A percentile compares a stretch with the other conserved stretches of the same genome.
Conservation (phyloP, 2,329 filamentous ascomycete species). For the Xylaria multiplex region DNA sequence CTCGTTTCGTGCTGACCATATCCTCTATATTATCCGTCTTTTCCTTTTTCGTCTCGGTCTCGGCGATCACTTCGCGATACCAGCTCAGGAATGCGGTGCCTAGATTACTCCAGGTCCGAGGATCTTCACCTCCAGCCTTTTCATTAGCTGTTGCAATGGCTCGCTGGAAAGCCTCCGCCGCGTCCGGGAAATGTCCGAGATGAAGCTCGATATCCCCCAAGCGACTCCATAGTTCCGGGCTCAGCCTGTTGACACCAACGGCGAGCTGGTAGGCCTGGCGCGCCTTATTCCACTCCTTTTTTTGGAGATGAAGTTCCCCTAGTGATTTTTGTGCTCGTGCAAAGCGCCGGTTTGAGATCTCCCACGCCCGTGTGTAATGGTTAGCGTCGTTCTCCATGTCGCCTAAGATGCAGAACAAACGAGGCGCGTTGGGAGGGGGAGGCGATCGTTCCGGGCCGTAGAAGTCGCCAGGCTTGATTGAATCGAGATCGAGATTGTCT, state of each 20-base stretch:
- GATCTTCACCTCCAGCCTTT: slow-evolving; percentile 82
- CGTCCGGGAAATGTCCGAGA: slow-evolving; percentile 78
- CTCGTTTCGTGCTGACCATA: slow-evolving; percentile 50
- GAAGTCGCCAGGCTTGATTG: slow-evolving; percentile 64
- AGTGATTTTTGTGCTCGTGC: slow-evolving; percentile 88
- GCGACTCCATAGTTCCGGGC: slow-evolving; percentile 86
- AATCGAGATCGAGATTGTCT: slow-evolving; percentile 65
- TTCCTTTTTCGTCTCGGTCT: slow-evolving; percentile 45
- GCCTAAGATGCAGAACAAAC: slow-evolving; percentile 91
- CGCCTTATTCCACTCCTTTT: slow-evolving; percentile 74
- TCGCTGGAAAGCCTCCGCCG: slow-evolving; percentile 83
- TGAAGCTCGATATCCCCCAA: slow-evolving; percentile 89
- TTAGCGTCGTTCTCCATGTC: slow-evolving; percentile 80
- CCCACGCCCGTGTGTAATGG: slow-evolving; percentile 89
- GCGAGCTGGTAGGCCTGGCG: slow-evolving; percentile 82
- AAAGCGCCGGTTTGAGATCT: slow-evolving; percentile 81
- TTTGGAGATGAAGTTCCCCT: slow-evolving; percentile 77
- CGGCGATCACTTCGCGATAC: slow-evolving; percentile 64
- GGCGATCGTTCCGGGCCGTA: slow-evolving; percentile 74
- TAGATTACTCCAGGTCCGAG: slow-evolving; percentile 94
- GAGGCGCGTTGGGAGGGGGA: slow-evolving; percentile 81
- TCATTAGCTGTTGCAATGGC: slow-evolving; percentile 73
- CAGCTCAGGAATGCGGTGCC: slow-evolving; percentile 82
- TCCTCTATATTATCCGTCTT: slow-evolving; percentile 32
- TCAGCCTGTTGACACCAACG: slow-evolving; percentile 81